These are phyloP conservation scores for Sarocladium strictum DNA, from an alignment of 2,329 filamentous ascomycete genomes.

Conservation along the genomic window DNA sequence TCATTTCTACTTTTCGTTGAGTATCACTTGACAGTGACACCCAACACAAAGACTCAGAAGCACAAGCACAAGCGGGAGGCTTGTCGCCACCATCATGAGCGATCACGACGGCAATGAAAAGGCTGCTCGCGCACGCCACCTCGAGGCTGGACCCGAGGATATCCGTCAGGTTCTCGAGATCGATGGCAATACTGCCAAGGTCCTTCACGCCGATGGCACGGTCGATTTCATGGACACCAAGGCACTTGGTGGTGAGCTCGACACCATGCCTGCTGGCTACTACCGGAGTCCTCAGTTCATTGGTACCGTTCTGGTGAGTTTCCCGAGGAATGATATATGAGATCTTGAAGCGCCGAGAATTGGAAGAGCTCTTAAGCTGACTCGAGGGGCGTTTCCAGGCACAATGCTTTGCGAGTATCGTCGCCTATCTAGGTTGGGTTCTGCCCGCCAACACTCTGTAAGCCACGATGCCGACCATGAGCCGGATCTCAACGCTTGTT, in stretches of 20 bases:
- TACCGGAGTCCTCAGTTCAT: conserved; percentile 33
- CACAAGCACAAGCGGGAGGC: neutral
- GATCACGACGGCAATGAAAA: neutral
- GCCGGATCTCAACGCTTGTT: neutral
- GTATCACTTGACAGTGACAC: neutral
- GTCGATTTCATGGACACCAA: conserved; percentile 35
- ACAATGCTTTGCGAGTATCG: conserved; percentile 26
- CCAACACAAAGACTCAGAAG: neutral
- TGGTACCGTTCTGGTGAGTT: conserved; percentile 29
- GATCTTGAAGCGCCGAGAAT: no score
- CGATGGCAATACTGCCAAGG: conserved; percentile 21
- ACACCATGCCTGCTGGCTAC: conserved; percentile 34
- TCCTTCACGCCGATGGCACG: conserved; percentile 32
- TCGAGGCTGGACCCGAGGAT: conserved; percentile 6
- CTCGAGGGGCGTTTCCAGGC: conserved; percentile 16
- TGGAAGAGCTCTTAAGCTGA: no score
- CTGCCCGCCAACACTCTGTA: conserved; percentile 29
- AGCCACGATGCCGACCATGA: conserved; percentile 10
- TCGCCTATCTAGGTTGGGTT: conserved; percentile 29
- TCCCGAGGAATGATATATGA: neutral
- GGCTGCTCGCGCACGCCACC: neutral
- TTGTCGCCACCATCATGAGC: conserved; percentile 2
- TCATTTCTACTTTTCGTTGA: conserved; percentile 9
- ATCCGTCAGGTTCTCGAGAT: conserved; percentile 10
- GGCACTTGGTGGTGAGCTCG: conserved; percentile 34